phyloP scores from a whole-genome alignment of 345 rosid species.

The Hevea brasiliensis region DNA sequence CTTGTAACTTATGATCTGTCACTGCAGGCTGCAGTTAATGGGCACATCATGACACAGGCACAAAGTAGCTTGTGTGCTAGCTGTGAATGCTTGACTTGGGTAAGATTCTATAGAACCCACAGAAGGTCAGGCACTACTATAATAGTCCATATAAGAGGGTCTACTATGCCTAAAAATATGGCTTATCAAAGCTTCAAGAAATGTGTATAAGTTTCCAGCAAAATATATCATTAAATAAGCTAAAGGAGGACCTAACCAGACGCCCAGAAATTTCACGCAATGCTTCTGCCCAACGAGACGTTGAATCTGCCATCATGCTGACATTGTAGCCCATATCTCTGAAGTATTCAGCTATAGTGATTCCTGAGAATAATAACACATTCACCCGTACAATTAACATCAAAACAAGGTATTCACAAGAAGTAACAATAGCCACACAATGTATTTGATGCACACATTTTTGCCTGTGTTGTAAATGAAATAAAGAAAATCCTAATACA shows the following conservation, averaged over 20 bases:
- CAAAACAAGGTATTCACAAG: not conserved
- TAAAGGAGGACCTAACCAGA: constrained; percentile 51
- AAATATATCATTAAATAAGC: not conserved
- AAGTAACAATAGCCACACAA: constrained; percentile 1
- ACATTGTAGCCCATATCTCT: constrained; percentile 99
- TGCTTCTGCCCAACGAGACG: constrained; percentile 99
- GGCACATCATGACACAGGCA: not conserved
- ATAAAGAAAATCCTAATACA: not conserved
- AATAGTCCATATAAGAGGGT: not conserved
- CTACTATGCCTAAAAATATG: not conserved
- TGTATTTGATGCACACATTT: not conserved
- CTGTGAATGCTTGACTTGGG: not conserved
- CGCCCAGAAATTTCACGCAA: constrained; percentile 99
- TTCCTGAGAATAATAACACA: constrained; percentile 50
- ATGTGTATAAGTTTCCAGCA: not conserved
- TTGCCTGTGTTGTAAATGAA: not conserved
- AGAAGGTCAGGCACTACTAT: not conserved
- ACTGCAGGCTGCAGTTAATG: not conserved
- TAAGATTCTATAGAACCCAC: not conserved
- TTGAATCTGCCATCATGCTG: constrained; percentile 99
- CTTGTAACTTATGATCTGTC: not conserved
- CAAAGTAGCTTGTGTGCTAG: not conserved
- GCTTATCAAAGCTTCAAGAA: not conserved
- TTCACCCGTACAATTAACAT: constrained; percentile 7
- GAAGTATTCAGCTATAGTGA: constrained; percentile 97